Base-by-base conservation (phyloP, 176 grass and related monocot genomes). In the Musa itinerans region DNA sequence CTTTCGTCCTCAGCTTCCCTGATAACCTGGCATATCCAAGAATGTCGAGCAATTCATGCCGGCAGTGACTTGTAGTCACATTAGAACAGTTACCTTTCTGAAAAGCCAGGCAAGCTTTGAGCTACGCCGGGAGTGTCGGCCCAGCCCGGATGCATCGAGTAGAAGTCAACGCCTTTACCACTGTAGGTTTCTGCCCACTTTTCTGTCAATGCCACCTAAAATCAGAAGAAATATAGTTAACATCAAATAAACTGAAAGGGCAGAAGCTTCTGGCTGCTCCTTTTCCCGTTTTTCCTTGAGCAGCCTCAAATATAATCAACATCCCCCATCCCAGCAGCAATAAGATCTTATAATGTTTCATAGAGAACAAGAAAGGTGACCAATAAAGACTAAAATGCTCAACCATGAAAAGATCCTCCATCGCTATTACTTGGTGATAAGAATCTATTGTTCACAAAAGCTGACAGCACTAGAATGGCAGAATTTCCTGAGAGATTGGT, bases 101-200 rank as follows among this genome's bases (percentile, higher is more conserved):
- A 83, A 48, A 93, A 58, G 63, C 78, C 82, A 0, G 94, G 90
- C 81, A 97, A 83, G 79, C 90, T 97, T 80, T 87, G 90, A 24
- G 93, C 72, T 8, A 93, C 88, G 64, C 88, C 88, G 58, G 88
- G 90, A 15, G 87, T 97, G 58, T 97, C 83, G 17, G 90, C 90
- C 93, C 93, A 97, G 76, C 93, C 93, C 26, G 90, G 90, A 84
- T 90, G 93, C 90, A 97, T 97, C 2, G 88, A 85, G 57, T 97
- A 97, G 86, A 97, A 93, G 66, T 84, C 80, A 27, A 97, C 52
- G 25, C 90, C 87, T 57, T 87, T 93, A 49, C 73, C 23, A 1
- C 24, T 65, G 78, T 83, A 87, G 73, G 85, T 97, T 63, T 89
- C 80, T 58, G 82, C 50, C 94, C 94, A 97, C 68, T 92, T 83